Base-by-base conservation (phyloP, 192 early-diverging fungal genomes). In the Irineochytrium annulatum region DNA sequence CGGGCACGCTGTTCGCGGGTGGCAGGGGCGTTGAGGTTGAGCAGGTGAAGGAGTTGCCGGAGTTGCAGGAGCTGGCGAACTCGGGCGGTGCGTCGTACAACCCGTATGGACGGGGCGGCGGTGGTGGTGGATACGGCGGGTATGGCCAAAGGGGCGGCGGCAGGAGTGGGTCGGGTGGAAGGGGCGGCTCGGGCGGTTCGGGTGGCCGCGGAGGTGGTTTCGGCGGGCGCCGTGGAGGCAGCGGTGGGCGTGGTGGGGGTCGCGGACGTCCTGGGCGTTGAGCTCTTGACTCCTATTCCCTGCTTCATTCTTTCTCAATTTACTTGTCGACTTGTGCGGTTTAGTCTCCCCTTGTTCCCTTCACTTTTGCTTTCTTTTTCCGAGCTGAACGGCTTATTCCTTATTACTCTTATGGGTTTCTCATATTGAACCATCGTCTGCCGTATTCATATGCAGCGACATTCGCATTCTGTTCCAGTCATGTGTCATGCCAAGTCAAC, bases 11-110 rank as follows among this genome's bases (percentile, higher is more conserved):
- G 54, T 97, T 92, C 92, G 63, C 66, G 22, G 84, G 87, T 46
- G 70, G 74, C 24, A 56, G 67, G 34, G 86, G 77, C 39, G 81
- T 95, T 54, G 72, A 72, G 6, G 59, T 96, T 8, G 80, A 83
- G 76, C 76, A 91, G 48, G 79, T 83, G 53, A 79, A 64, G 19
- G 80, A 83, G 57, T 72, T 98, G 30, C 95, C 95, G 24, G 90
- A 92, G 69, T 67, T 97, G 14, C 79, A 85, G 68, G 88, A 76
- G 27, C 27, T 22, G 32, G 2, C 34, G 3, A 22, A 27, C 11
- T 33, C 29, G 8, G 34, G 34, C 20, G 46, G 46, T 6, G 46
- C 13, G 44, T 63, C 68, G 57, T 43, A 60, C 8, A 61, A 68
- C 39, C 37, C 57, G 31, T n/a, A n/a, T n/a, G 46, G 43, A 13